Base-by-base conservation (phyloP, 1,139 yeast species). In the Zygosaccharomyces sapae region DNA sequence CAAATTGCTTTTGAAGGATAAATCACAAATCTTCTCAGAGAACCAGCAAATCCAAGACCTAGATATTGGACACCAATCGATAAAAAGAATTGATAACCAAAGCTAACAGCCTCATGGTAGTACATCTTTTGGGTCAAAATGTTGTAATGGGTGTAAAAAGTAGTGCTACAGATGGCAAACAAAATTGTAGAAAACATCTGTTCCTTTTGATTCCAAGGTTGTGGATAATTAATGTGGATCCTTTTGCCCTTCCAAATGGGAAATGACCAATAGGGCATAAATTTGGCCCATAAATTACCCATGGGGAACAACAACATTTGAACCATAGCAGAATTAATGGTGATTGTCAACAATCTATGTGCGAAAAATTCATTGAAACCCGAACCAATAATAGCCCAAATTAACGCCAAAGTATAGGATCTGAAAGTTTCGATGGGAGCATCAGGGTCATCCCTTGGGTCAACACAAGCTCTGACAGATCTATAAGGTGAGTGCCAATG, bases 181-280 rank as follows among this genome's bases (percentile, higher is more conserved):
- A 75, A 67, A 30, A 76, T 53, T 0, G 84, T 76, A 2, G 80
- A 70, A 51, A 80, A 69, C 81, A 80, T 78, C 69, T 83, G 87
- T 59, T 84, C 92, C 62, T 84, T 84, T 56, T 69, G 73, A 33
- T 74, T 70, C 86, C 87, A 84, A 4, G 80, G 80, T 5, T 83
- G 83, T 1, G 81, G 80, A 33, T 55, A 47, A 63, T 81, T 73
- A 57, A 79, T 56, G 44, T 77, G 63, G 59, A 66, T 51, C 47
- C 70, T 68, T 48, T 55, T 60, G 33, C 72, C 76, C 54, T 66
- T 66, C 38, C 25, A 35, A 52, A 61, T 63, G 38, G 59, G 70
- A 59, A 78, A 60, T 16, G 73, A 74, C 73, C 74, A 70, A 46
- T 72, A 71, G 3, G 86, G 86, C 13, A 81, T 49, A 36, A 65